Evolutionary conservation across 805 yeast species (phyloP).

Genomic region (Diddensiella santjacobensis): DNA sequence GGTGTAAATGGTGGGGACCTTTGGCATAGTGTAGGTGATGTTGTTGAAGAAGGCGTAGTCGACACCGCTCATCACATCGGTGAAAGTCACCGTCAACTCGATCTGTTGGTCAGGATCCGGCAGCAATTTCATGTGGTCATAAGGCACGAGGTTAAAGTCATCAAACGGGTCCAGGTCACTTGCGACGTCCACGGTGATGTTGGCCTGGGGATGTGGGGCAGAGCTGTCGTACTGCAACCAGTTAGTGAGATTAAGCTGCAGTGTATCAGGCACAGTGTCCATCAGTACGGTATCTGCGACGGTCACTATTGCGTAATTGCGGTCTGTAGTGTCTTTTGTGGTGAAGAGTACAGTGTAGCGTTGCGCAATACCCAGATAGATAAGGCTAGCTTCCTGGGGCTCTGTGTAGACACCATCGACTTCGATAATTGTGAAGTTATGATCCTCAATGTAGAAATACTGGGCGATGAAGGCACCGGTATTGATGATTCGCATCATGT

Average conservation of each 20-base stretch:
- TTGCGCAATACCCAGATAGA: conserved; percentile 86
- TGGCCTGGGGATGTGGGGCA: conserved; percentile 38
- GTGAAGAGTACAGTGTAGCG: conserved; percentile 74
- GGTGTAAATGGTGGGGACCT: conserved; percentile 77
- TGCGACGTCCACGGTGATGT: conserved; percentile 18
- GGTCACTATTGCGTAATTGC: conserved; percentile 77
- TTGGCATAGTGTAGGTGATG: conserved; percentile 69
- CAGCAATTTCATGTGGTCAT: conserved; percentile 46
- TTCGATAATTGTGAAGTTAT: conserved; percentile 76
- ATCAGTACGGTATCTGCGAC: conserved; percentile 75
- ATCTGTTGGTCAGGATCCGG: conserved; percentile 65
- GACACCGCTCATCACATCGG: conserved; percentile 75
- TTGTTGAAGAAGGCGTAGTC: conserved; percentile 92
- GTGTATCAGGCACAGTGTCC: conserved; percentile 61
- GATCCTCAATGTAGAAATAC: conserved; percentile 82
- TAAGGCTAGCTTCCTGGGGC: conserved; percentile 50
- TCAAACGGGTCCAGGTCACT: conserved; percentile 49
- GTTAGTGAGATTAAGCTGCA: conserved; percentile 67
- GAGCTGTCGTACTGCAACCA: conserved; percentile 52
- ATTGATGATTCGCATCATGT: conserved; percentile 72
- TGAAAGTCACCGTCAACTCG: conserved; percentile 72
- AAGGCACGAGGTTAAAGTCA: conserved; percentile 72
- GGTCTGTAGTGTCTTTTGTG: conserved; percentile 57
- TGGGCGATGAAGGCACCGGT: conserved; percentile 89
- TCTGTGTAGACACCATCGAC: conserved; percentile 85